Evolutionary conservation across 768 basidiomycete species (phyloP), one percentile per base, ranked within the genome.

Genomic region (Tulasnella sp.): DNA sequence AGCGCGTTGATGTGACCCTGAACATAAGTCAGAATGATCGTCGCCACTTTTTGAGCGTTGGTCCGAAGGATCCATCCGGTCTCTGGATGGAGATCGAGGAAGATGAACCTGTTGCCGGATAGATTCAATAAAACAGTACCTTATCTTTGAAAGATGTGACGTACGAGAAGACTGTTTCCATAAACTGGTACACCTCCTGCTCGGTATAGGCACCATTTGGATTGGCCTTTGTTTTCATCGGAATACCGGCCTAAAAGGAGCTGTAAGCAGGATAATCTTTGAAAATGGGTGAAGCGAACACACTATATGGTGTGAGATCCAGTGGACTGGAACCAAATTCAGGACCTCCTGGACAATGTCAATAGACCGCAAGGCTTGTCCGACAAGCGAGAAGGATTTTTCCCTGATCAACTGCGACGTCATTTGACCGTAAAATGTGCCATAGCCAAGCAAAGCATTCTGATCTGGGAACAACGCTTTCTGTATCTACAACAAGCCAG

Each of bases 121-220:
- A 10, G 30, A 17, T 55, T 22, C 4, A n/a, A 2, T 56, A 17
- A 56, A 27, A 7, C 7, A 10, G 30, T 10, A n/a, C 2, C 21
- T 21, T 11, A 38, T 17, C n/a, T 4, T 7, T 22, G 25, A 24
- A 19, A 17, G 0, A 17, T 2, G n/a, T 34, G 15, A 70, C 81
- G 63, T 60, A 87, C 82, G 79, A 71, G 69, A 88, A 90, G 53
- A 90, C 83, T 21, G 85, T 82, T 24, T 78, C 74, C 7, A 89
- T 76, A 41, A 82, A 81, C 17, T 74, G 69, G 63, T 78, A 85
- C 45, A 91, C 70, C 65, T 86, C 78, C 44, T 71, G 64, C 30
- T 82, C 75, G 1, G 83, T 83, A 65, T 80, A 86, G 34, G 72
- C 71, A n/a, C 83, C 87, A n/a, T 73, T 65, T 22, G 74, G 73